These are phyloP conservation scores for Trametes polyzona DNA, from an alignment of 1,284 basidiomycete species.

Conservation along the genomic window DNA sequence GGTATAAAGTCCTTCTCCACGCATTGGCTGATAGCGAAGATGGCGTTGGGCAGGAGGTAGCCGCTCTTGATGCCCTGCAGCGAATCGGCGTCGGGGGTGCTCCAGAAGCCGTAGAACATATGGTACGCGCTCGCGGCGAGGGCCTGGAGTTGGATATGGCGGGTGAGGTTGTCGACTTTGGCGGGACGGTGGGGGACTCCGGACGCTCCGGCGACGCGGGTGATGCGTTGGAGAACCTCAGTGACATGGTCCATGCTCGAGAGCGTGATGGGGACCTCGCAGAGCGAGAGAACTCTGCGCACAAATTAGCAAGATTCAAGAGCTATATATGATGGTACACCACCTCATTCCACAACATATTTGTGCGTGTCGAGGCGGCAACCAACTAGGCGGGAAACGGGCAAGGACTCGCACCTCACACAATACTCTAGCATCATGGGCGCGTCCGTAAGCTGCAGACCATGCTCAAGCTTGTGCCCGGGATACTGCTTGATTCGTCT, in stretches of 20 bases:
- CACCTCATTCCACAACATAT: no score
- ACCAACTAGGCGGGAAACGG: neutral
- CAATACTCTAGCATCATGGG: conserved; percentile 8
- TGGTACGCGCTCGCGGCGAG: conserved; percentile 2
- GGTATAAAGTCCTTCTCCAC: no score
- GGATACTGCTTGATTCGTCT: neutral
- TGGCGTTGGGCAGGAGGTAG: conserved; percentile 4
- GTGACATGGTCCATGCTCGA: neutral
- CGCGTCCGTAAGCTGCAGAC: neutral
- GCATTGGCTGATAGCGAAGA: neutral
- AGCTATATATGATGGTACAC: neutral
- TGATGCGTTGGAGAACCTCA: neutral
- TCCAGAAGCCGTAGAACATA: conserved; percentile 4
- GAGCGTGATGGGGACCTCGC: neutral
- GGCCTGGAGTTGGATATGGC: neutral
- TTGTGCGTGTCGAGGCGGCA: no score
- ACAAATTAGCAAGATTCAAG: neutral
- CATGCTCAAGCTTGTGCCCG: neutral
- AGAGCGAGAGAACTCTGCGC: neutral
- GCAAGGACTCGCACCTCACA: neutral
- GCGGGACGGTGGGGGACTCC: neutral
- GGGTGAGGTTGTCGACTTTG: neutral
- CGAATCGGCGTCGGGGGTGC: neutral
- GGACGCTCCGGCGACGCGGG: neutral
- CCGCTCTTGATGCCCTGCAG: neutral